These are phyloP conservation scores for Cytauxzoon felis DNA, from an alignment of 169 alveolate species.

Conservation along the genomic window DNA sequence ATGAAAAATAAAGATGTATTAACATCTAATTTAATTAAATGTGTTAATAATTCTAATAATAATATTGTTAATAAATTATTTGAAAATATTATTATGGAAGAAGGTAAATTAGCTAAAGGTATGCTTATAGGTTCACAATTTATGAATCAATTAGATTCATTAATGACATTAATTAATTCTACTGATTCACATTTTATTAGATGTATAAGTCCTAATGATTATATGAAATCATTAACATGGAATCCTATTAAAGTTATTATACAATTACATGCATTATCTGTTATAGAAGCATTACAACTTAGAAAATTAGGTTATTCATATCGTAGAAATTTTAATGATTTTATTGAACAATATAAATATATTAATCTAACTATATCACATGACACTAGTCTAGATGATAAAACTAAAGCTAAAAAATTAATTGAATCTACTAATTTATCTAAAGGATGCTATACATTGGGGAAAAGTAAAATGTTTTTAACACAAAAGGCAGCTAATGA, in stretches of 20 bases:
- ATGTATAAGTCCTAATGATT: conserved; percentile 88
- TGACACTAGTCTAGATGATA: conserved; percentile 69
- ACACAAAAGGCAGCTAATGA: conserved; percentile 83
- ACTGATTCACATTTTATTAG: conserved; percentile 88
- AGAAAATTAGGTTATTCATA: conserved; percentile 87
- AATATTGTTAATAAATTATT: conserved; percentile 73
- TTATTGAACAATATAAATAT: conserved; percentile 81
- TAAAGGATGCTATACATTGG: conserved; percentile 67
- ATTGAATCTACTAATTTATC: conserved; percentile 64
- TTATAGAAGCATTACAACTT: conserved; percentile 86
- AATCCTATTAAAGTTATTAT: conserved; percentile 81
- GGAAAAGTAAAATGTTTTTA: conserved; percentile 87
- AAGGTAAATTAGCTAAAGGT: conserved; percentile 88
- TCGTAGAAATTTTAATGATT: conserved; percentile 82
- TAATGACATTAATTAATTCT: conserved; percentile 82
- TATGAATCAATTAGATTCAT: conserved; percentile 78
- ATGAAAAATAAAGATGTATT: conserved; percentile 83
- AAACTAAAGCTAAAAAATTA: conserved; percentile 64
- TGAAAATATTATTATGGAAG: conserved; percentile 76
- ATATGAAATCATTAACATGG: conserved; percentile 85
- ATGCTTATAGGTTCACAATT: conserved; percentile 87
- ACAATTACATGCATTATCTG: conserved; percentile 87
- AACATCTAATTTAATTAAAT: conserved; percentile 83
- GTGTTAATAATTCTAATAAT: conserved; percentile 77
- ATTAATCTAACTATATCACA: conserved; percentile 73